Conservation (phyloP, 352 stramenopile genomes). For the Plasmopara viticola region DNA sequence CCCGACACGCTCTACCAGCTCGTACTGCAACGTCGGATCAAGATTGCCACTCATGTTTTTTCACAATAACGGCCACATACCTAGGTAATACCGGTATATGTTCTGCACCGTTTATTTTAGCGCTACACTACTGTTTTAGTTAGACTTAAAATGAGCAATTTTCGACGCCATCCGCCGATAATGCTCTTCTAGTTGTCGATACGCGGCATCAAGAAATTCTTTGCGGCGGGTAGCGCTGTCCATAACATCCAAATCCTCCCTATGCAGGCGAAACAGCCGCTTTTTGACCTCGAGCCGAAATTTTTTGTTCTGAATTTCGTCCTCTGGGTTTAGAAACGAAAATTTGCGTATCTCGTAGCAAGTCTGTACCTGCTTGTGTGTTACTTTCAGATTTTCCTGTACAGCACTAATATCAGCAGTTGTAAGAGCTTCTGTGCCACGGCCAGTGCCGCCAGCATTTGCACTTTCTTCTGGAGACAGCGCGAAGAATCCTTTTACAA, state of each 20-base stretch:
- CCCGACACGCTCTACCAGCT: constrained; percentile 76
- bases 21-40: constrained; percentile 54
- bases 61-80: constrained; percentile 4
- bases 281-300: constrained; percentile 81
- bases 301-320: constrained; percentile 53
- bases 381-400: constrained; percentile 74
- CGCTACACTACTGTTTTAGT: constrained; percentile 1
- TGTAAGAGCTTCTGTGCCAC: constrained; percentile 37
- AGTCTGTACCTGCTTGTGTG: constrained; percentile 64
- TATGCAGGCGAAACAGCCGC: constrained; percentile 59
- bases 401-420: constrained; percentile 50
- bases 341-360: constrained; percentile 79
- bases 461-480: constrained; percentile 23
- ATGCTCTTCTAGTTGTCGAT: constrained; percentile 37
- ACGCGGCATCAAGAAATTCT: constrained; percentile 70
- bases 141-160: constrained; percentile 15
- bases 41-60: constrained; percentile 42
- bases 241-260: constrained; percentile 73
- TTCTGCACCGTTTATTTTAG: neutral
- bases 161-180: constrained; percentile 44
- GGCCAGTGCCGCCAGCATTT: constrained; percentile 14
- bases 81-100: neutral
- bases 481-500: constrained; percentile 55
- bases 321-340: constrained; percentile 36
- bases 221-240: constrained; percentile 60